These are phyloP conservation scores for Vachellia collinsii DNA, from an alignment of 306 rosid genomes.

Conservation along the genomic window DNA sequence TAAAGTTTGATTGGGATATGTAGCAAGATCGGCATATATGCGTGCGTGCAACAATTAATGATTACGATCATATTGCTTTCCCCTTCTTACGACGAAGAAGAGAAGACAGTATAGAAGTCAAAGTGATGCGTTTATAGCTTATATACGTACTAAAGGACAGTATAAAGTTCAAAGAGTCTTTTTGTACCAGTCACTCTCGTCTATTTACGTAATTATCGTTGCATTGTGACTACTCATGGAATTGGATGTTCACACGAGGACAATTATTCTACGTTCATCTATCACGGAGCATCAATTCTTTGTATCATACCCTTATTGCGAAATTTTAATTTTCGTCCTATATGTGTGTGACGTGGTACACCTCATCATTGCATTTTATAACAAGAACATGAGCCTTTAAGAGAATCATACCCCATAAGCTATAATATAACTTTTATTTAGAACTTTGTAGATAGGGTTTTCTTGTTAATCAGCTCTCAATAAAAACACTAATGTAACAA, in stretches of 20 bases:
- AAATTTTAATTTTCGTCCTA: slow-evolving; percentile 1
- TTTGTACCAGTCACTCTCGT: slow-evolving; percentile 17
- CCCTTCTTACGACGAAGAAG: background rate
- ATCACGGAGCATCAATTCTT: slow-evolving; percentile 1
- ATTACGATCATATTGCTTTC: background rate
- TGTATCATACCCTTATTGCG: background rate
- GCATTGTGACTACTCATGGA: background rate
- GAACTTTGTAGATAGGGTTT: too few species aligned
- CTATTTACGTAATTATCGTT: background rate
- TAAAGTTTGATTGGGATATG: slow-evolving; percentile 37
- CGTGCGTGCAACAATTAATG: background rate
- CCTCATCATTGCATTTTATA: background rate
- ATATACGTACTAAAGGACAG: slow-evolving; percentile 1
- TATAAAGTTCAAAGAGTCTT: background rate
- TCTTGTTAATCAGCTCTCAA: too few species aligned
- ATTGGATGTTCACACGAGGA: slow-evolving; percentile 18
- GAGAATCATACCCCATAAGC: too few species aligned
- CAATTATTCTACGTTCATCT: slow-evolving; percentile 27
- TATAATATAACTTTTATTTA: too few species aligned
- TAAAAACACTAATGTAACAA: too few species aligned
- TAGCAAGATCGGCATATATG: background rate
- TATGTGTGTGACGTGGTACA: background rate
- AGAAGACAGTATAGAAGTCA: background rate
- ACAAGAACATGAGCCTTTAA: too few species aligned
- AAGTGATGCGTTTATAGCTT: too few species aligned